Percentiles rank a stretch among this genome's conserved stretches.
These are phyloP conservation scores for Fragilaria crotonensis DNA, from an alignment of 108 stramenopile genomes.

Conservation along the genomic window DNA sequence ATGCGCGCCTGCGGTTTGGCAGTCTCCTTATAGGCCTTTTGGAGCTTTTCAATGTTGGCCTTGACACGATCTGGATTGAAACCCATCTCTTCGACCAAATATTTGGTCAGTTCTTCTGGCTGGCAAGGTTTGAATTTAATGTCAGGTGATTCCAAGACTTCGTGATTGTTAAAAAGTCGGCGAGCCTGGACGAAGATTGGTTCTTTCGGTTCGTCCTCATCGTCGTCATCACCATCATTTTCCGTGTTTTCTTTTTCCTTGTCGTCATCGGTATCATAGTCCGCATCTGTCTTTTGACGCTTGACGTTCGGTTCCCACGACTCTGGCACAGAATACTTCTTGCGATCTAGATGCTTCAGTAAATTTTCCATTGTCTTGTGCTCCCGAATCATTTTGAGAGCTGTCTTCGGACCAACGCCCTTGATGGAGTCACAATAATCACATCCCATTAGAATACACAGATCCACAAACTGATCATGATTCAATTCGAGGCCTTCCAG, in stretches of 20 bases:
- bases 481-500: constrained; percentile 84
- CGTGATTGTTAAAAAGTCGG: constrained; percentile 80
- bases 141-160: constrained; percentile 50
- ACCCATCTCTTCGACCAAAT: constrained; percentile 87
- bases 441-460: constrained; percentile 96
- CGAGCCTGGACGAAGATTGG: constrained; percentile 73
- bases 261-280: constrained; percentile 36
- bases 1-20: constrained; percentile 82
- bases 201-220: constrained; percentile 26
- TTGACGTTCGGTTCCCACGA: constrained; percentile 65
- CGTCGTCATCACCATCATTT: constrained; percentile 17
- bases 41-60: constrained; percentile 80
- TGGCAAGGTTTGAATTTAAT: constrained; percentile 82
- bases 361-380: constrained; percentile 84
- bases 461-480: constrained; percentile 97
- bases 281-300: constrained; percentile 24
- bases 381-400: constrained; percentile 85
- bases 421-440: constrained; percentile 96
- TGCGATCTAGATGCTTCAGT: constrained; percentile 58
- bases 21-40: constrained; percentile 72
- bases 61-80: constrained; percentile 91
- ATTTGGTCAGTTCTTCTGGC: constrained; percentile 64
- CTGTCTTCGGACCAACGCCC: constrained; percentile 97
- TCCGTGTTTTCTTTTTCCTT: constrained; percentile 24
- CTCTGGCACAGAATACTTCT: constrained; percentile 79